Evolutionary conservation across 2,329 filamentous ascomycete species (phyloP).

Genomic region (Pochonia chlamydosporia): DNA sequence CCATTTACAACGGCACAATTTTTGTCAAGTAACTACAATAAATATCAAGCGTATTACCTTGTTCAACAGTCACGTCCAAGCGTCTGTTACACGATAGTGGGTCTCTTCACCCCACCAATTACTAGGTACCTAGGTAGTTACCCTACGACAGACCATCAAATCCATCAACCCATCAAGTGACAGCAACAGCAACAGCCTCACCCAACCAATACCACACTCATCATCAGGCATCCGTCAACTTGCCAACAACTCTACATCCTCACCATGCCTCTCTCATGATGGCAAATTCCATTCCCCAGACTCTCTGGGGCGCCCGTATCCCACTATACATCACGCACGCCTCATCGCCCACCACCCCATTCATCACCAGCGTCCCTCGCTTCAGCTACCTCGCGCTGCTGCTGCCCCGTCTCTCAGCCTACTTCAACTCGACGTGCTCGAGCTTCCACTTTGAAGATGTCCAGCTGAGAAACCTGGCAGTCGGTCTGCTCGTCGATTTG

Average conservation of each 20-base stretch:
- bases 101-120: not conserved
- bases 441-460: constrained; percentile 54
- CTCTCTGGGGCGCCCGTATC: constrained; percentile 49
- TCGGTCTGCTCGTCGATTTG: constrained; percentile 49
- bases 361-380: constrained; percentile 49
- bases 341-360: constrained; percentile 39
- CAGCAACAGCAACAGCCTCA: not conserved
- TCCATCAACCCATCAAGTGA: not conserved
- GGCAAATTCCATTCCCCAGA: constrained; percentile 30
- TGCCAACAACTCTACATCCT: not conserved
- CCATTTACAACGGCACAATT: too few relatives aligned
- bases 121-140: not conserved
- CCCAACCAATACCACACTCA: not conserved
- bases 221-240: constrained; percentile 5
- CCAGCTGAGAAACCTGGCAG: constrained; percentile 46
- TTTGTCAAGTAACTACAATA: too few relatives aligned
- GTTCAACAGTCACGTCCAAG: too few relatives aligned
- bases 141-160: not conserved
- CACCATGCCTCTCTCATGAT: constrained; percentile 5
- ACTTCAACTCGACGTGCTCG: constrained; percentile 48
- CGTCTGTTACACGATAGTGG: not conserved
- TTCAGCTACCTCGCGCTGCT: constrained; percentile 55
- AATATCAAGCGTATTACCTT: too few relatives aligned
- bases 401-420: constrained; percentile 47
- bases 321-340: constrained; percentile 50